phyloP scores from a whole-genome alignment of 2,329 filamentous ascomycete species.

The Phyllosticta capitalensis region DNA sequence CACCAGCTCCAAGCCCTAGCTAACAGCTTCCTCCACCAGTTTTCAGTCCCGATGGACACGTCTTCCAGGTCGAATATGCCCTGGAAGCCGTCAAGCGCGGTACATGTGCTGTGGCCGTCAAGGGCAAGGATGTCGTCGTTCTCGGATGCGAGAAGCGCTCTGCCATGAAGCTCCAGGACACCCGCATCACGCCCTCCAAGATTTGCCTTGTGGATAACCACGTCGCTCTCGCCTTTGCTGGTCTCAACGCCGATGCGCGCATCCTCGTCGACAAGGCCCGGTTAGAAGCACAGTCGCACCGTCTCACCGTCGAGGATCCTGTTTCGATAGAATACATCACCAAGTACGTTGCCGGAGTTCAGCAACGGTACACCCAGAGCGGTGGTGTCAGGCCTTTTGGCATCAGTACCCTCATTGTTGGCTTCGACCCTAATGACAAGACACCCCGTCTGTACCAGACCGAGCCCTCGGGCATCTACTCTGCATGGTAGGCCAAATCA shows the following conservation, averaged over 20 bases:
- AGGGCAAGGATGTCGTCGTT: constrained; percentile 88
- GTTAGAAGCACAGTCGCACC: constrained; percentile 93
- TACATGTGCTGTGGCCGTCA: constrained; percentile 98
- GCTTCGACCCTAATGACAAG: constrained; percentile 91
- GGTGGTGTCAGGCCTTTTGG: constrained; percentile 98
- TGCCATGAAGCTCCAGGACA: constrained; percentile 99
- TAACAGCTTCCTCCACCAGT: constrained; percentile 49
- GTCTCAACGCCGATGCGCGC: constrained; percentile 92
- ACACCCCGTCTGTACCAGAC: constrained; percentile 92
- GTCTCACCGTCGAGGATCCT: constrained; percentile 92
- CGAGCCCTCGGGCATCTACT: constrained; percentile 98
- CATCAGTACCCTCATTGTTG: constrained; percentile 94
- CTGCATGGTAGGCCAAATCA: constrained; percentile 65
- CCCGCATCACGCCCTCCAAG: constrained; percentile 96
- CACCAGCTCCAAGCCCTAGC: constrained; percentile 16
- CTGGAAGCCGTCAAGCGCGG: constrained; percentile 98
- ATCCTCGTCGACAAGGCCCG: constrained; percentile 98
- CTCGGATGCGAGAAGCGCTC: constrained; percentile 98
- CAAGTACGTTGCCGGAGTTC: constrained; percentile 94
- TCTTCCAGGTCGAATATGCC: constrained; percentile 99
- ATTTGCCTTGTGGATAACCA: constrained; percentile 94
- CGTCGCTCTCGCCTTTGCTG: constrained; percentile 93
- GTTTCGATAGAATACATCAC: constrained; percentile 99
- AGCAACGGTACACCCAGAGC: constrained; percentile 98
- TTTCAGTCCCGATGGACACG: constrained; percentile 98